Evolutionary conservation across 441 rosid species (phyloP), one percentile per base, ranked within the genome.

Genomic region (Bruguiera hainesii): DNA sequence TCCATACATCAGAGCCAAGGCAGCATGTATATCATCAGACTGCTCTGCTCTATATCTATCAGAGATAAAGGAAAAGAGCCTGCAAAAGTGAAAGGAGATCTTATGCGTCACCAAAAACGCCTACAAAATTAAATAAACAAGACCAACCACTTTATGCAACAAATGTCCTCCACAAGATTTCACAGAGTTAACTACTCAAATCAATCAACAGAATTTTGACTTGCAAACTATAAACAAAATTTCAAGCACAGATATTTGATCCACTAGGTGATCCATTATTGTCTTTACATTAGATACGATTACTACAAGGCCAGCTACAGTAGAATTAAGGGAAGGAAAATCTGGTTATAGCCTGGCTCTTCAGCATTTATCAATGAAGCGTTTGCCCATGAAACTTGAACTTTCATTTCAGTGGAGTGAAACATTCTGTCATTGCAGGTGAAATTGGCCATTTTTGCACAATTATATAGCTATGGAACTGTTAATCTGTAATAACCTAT

Each of bases 1-100:
- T 79, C 99, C 99, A 76, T 96, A 96, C 99, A 96, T 96, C 81
- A 96, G 82, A 72, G 99, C 99, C 80, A 96, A 82, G 71, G 98
- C 99, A 81, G 99, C 99, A 79, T 96, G 97, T 82, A 92, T 89
- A 81, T 96, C 97, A 82, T 96, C 98, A 65, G 96, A 92, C 75
- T 96, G 96, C 77, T 90, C 98, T 26, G 85, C 80, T 79, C 77
- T 88, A 74, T 83, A 85, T 75, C 83, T 84, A 69, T 88, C 93
- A n/a, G 95, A 90, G 84, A 96, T 92, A 75, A 92, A 73, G 51
- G 97, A 90, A 66, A 96, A 75, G 62, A 96, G 79, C 80, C 99
- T 96, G 90, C 82, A 86, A 73, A 65, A 37, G 35, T 29, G 5
- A 71, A 67, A 71, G 42, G 49, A 63, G 70, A 62, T 35, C 30